Base-by-base conservation (phyloP, 164 flowering plant species). In the Warburgia ugandensis region DNA sequence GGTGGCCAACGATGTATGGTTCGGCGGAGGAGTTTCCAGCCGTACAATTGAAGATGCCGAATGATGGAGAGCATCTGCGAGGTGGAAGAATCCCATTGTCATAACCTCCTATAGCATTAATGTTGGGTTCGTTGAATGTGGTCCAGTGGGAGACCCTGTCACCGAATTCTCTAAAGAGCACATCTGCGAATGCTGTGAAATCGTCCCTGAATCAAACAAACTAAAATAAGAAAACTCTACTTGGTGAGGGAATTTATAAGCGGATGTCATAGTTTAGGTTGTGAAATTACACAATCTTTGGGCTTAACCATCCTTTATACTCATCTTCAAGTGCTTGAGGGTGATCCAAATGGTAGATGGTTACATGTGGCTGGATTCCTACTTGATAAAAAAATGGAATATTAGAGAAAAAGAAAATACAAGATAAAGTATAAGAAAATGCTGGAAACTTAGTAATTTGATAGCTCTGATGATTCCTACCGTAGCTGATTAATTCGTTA, bases 61-160 rank as follows among this genome's bases (percentile, higher is more conserved):
- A 67, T 17, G 71, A 66, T 2, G 56, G 12, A 29, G 79, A 72
- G 41, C 84, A 79, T 6, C 73, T 66, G 3, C 30, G 27, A 11
- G 85, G 85, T 14, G 85, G 71, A 0, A 44, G 1, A 14, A 29
- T 0, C 9, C 79, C 85, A 2, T 1, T 0, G 22, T 73, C 70
- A 58, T 77, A 74, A 14, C 71, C 76, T 1, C 29, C 66, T 5
- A 67, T 0, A 12, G 46, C 60, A 7, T 70, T 49, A 7, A 59
- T 33, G 55, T 77, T 74, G 26, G 75, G 57, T 45, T 79, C 80
- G 32, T 79, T 79, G 12, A 79, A 0, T 17, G 81, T 79, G 6
- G 70, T 70, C 82, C 85, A 74, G n/a, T 64, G 41, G 9, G 2
- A n/a, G 38, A 79, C 85, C 35, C 78, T 54, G 32, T 79, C 77